These are phyloP conservation scores for Phytophthora gonapodyides DNA, from an alignment of 352 stramenopile genomes.

Conservation along the genomic window DNA sequence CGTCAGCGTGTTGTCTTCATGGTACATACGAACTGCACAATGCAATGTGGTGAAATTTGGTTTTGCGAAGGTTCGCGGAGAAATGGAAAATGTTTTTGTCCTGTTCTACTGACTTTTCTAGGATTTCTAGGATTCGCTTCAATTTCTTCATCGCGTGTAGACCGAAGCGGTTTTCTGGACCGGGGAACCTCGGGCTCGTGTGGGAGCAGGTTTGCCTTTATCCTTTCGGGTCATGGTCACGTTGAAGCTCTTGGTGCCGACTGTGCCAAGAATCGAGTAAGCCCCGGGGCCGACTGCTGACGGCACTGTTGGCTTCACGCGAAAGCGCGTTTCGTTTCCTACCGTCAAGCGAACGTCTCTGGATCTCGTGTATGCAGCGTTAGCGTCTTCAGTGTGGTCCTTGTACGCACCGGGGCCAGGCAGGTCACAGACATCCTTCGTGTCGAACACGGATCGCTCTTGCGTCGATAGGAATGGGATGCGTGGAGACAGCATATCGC, in stretches of 20 bases:
- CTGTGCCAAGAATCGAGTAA: conserved; percentile 56
- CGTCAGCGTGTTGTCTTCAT: background rate
- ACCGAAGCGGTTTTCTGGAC: conserved; percentile 9
- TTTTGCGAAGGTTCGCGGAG: no score
- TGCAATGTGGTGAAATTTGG: no score
- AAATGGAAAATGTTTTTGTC: background rate
- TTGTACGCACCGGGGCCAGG: conserved; percentile 59
- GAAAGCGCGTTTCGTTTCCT: conserved; percentile 57
- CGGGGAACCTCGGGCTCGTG: conserved; percentile 16
- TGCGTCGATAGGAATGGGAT: conserved; percentile 51
- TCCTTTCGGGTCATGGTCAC: conserved; percentile 53
- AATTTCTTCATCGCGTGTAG: background rate
- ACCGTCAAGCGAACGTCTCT: conserved; percentile 49
- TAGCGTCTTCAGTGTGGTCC: conserved; percentile 14
- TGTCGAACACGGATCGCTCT: conserved; percentile 51
- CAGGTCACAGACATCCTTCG: conserved; percentile 41
- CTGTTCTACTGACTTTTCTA: no score
- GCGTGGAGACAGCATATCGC: conserved; percentile 25
- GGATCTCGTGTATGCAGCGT: conserved; percentile 34
- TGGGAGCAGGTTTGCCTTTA: conserved; percentile 18
- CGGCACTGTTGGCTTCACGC: conserved; percentile 54
- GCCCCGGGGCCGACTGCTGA: conserved; percentile 50
- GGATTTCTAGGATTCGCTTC: background rate
- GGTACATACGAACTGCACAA: no score
- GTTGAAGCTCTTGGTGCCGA: conserved; percentile 76